phyloP scores from a whole-genome alignment of 2,329 filamentous ascomycete species.

The Apiospora marii region DNA sequence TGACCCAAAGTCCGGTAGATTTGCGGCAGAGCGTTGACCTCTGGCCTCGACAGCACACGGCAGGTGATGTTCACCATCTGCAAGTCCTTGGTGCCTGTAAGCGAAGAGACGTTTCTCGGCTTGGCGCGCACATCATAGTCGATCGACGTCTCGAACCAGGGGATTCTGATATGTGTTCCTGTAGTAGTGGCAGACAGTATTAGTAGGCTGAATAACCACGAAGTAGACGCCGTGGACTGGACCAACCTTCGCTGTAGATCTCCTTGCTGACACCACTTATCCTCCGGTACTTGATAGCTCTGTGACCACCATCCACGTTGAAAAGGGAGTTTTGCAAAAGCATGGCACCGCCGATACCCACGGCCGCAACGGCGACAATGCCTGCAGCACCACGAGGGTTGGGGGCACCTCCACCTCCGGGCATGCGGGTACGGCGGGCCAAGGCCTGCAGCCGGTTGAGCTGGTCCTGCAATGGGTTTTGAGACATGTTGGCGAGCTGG shows the following conservation, averaged over 20 bases:
- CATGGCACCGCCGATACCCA: slow-evolving; percentile 56
- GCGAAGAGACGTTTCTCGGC: slow-evolving; percentile 93
- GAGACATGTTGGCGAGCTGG: slow-evolving; percentile 39
- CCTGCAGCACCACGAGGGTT: slow-evolving; percentile 51
- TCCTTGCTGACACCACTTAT: slow-evolving; percentile 93
- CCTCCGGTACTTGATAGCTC: slow-evolving; percentile 97
- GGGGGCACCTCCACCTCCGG: slow-evolving; percentile 46
- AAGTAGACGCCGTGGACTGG: slow-evolving; percentile 23
- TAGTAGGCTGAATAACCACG: slow-evolving; percentile 5
- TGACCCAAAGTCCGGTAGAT: slow-evolving; percentile 96
- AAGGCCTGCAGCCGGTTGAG: slow-evolving; percentile 36
- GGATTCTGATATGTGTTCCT: slow-evolving; percentile 93
- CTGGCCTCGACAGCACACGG: slow-evolving; percentile 93
- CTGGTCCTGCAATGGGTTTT: slow-evolving; percentile 41
- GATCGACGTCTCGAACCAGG: slow-evolving; percentile 97
- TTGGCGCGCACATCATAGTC: slow-evolving; percentile 98
- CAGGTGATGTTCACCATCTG: slow-evolving; percentile 99
- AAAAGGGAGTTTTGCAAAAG: slow-evolving; percentile 69
- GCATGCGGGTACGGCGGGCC: slow-evolving; percentile 40
- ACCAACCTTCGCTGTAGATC: slow-evolving; percentile 90
- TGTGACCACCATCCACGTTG: slow-evolving; percentile 96
- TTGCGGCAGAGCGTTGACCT: slow-evolving; percentile 87
- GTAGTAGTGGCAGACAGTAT: slow-evolving; percentile 20
- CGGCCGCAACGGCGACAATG: slow-evolving; percentile 49
- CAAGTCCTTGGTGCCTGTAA: slow-evolving; percentile 98